Percentiles rank a stretch among this genome's conserved stretches.
phyloP scores from a whole-genome alignment of 2,329 filamentous ascomycete genomes.

The Ophidiomyces ophidiicola region DNA sequence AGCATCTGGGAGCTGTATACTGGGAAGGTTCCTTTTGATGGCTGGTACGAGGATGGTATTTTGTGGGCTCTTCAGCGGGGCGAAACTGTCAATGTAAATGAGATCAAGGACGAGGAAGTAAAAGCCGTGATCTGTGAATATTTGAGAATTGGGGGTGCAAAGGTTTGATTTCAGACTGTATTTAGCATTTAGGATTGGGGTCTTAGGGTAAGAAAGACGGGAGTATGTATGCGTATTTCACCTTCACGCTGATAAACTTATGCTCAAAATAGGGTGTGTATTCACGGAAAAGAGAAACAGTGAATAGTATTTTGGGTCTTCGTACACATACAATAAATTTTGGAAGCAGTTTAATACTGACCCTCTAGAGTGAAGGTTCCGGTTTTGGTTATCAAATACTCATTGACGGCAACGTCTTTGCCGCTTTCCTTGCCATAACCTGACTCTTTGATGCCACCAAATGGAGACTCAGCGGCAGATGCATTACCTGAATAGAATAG shows the following conservation, averaged over 20 bases:
- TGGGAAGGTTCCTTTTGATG: slow-evolving; percentile 9
- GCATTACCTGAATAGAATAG: slow-evolving; percentile 38
- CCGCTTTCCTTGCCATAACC: slow-evolving; percentile 57
- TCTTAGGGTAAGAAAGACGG: too few relatives aligned
- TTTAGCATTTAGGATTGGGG: too few relatives aligned
- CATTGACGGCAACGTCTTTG: slow-evolving; percentile 52
- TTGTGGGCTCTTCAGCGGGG: slow-evolving; percentile 9
- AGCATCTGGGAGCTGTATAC: slow-evolving; percentile 12
- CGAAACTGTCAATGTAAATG: slow-evolving; percentile 12
- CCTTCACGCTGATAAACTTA: too few relatives aligned
- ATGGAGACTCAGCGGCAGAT: slow-evolving; percentile 55
- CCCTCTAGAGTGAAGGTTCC: slow-evolving; percentile 50
- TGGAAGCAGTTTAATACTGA: slow-evolving; percentile 33
- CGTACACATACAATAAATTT: slow-evolving; percentile 21
- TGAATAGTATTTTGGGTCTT: slow-evolving; percentile 17
- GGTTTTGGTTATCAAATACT: slow-evolving; percentile 54
- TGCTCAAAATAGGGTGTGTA: too few relatives aligned
- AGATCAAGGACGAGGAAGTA: slow-evolving; percentile 11
- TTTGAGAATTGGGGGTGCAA: slow-evolving; percentile 13
- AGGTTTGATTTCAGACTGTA: too few relatives aligned
- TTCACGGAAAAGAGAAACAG: too few relatives aligned
- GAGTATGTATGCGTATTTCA: too few relatives aligned
- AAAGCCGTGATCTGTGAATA: slow-evolving; percentile 10
- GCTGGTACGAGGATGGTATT: slow-evolving; percentile 13
- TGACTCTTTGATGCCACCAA: slow-evolving; percentile 56